phyloP scores from a whole-genome alignment of 176 grass and related monocot species.

The Oryza rufipogon region DNA sequence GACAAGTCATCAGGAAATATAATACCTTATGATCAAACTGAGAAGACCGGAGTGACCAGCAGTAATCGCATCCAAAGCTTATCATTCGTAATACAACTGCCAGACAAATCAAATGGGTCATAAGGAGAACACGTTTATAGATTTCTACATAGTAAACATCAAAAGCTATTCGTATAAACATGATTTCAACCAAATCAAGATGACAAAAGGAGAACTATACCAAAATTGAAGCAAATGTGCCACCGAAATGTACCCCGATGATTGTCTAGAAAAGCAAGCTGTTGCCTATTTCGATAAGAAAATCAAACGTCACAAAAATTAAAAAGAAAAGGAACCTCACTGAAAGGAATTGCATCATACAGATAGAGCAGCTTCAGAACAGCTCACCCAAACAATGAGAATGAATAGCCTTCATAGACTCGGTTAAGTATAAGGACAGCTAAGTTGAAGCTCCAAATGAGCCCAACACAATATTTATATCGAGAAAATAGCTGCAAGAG shows the following conservation, averaged over 20 bases:
- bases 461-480: constrained; percentile 61
- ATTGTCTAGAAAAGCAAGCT: constrained; percentile 74
- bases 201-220: constrained; percentile 49
- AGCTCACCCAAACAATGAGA: constrained; percentile 88
- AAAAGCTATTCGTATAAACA: constrained; percentile 8
- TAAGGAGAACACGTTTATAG: constrained; percentile 12
- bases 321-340: constrained; percentile 2
- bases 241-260: constrained; percentile 94
- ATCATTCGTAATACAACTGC: constrained; percentile 86
- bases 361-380: constrained; percentile 15
- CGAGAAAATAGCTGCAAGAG: constrained; percentile 76
- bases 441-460: constrained; percentile 90
- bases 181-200: constrained; percentile 16
- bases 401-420: constrained; percentile 93
- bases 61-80: constrained; percentile 97
- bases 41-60: constrained; percentile 54
- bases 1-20: neutral
- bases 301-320: constrained; percentile 21
- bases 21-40: constrained; percentile 87
- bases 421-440: constrained; percentile 83
- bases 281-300: constrained; percentile 52
- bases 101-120: constrained; percentile 21
- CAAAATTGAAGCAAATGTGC: constrained; percentile 99
- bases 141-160: neutral
- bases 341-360: constrained; percentile 9